Percentiles rank a stretch among this genome's conserved stretches.
Conservation (phyloP, 1,284 basidiomycete genomes). For the Ceratorhiza oryzae-sativae region DNA sequence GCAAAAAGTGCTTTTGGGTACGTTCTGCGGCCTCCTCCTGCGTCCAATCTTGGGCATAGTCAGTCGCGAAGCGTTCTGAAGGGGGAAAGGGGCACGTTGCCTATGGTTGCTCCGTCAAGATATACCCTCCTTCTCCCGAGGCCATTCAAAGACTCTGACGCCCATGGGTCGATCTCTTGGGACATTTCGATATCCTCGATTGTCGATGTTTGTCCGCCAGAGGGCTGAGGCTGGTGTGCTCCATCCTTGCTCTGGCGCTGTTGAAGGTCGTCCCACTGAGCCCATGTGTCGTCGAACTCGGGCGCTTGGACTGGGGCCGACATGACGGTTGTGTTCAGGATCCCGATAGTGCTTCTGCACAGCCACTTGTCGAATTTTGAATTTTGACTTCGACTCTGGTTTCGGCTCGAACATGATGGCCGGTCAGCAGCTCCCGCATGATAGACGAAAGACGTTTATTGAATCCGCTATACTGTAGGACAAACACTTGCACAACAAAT, state of each 20-base stretch:
- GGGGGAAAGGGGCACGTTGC: neutral
- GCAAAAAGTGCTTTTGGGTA: slow-evolving; percentile 60
- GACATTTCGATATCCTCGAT: slow-evolving; percentile 15
- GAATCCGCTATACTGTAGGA: slow-evolving; percentile 41
- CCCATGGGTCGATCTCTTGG: slow-evolving; percentile 36
- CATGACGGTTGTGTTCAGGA: slow-evolving; percentile 7
- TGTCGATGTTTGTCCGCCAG: neutral
- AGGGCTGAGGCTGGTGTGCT: neutral
- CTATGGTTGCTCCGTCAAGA: slow-evolving; percentile 42
- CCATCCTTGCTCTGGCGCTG: slow-evolving; percentile 19
- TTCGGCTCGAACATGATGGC: neutral
- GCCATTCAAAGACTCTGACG: slow-evolving; percentile 16
- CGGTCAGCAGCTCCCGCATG: no score
- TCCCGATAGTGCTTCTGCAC: no score
- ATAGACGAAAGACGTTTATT: no score
- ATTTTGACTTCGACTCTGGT: slow-evolving; percentile 10
- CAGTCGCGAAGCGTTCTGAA: neutral
- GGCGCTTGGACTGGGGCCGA: slow-evolving; percentile 6
- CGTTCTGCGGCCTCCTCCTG: slow-evolving; percentile 71
- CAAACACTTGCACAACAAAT: slow-evolving; percentile 79
- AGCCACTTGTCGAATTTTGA: slow-evolving; percentile 1
- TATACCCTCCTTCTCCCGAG: slow-evolving; percentile 14
- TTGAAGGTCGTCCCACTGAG: slow-evolving; percentile 30
- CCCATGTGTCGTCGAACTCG: slow-evolving; percentile 31
- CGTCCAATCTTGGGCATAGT: slow-evolving; percentile 62